phyloP scores from a whole-genome alignment of 2,329 filamentous ascomycete genomes.

The Coniochaeta hoffmannii region DNA sequence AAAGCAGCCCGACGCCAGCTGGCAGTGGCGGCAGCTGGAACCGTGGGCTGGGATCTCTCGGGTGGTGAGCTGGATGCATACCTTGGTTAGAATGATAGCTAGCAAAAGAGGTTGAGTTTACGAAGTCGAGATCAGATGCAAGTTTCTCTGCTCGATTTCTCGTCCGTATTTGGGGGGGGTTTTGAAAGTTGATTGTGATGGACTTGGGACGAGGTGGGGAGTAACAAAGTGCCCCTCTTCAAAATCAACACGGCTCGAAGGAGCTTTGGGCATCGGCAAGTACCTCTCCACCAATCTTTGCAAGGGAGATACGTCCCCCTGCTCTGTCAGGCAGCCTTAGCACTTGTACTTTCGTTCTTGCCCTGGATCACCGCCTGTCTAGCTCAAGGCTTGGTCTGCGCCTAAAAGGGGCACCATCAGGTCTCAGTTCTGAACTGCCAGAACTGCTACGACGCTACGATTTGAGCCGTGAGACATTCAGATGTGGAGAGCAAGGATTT shows the following conservation, averaged over 20 bases:
- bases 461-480: neutral
- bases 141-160: neutral
- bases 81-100: neutral
- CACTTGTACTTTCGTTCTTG: neutral
- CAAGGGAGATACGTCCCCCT: neutral
- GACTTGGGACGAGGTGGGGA: neutral
- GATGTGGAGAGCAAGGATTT: neutral
- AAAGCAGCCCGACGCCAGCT: neutral
- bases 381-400: neutral
- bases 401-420: neutral
- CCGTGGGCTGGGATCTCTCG: neutral
- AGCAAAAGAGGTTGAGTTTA: neutral
- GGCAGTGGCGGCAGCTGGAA: neutral
- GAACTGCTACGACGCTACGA: neutral
- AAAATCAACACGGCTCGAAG: slow-evolving; percentile 3
- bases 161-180: neutral
- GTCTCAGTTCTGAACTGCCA: neutral
- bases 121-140: neutral
- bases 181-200: neutral
- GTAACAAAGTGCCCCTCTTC: slow-evolving; percentile 2
- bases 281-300: neutral
- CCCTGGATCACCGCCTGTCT: neutral
- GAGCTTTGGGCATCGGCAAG: neutral
- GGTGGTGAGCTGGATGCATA: neutral
- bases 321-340: neutral